phyloP scores from a whole-genome alignment of 108 stramenopile species.

The Nitzschia putrida region DNA sequence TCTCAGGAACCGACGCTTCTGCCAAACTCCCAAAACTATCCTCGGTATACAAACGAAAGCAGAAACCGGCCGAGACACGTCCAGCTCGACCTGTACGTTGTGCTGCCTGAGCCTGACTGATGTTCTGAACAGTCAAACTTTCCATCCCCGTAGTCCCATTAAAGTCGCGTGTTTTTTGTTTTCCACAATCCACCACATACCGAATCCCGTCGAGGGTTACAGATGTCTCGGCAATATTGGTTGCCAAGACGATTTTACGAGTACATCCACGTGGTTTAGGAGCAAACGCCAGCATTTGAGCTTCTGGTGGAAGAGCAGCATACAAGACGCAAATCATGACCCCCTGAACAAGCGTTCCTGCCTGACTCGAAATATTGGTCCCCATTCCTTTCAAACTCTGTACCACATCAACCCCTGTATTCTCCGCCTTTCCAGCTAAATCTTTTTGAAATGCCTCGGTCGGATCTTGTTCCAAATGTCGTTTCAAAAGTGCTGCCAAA shows the following conservation, averaged over 20 bases:
- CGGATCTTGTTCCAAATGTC: slow-evolving; percentile 65
- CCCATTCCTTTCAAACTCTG: slow-evolving; percentile 65
- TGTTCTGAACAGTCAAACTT: slow-evolving; percentile 61
- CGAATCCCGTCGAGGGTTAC: slow-evolving; percentile 93
- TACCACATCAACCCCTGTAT: slow-evolving; percentile 43
- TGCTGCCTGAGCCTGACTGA: slow-evolving; percentile 73
- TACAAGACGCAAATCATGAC: slow-evolving; percentile 80
- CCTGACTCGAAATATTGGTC: slow-evolving; percentile 57
- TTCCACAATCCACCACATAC: slow-evolving; percentile 94
- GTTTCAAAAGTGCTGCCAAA: slow-evolving; percentile 67
- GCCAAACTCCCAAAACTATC: slow-evolving; percentile 61
- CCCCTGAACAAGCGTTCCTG: slow-evolving; percentile 58
- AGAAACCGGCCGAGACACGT: slow-evolving; percentile 69
- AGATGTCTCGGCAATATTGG: slow-evolving; percentile 98
- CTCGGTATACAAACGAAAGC: slow-evolving; percentile 82
- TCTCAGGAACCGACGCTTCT: slow-evolving; percentile 83
- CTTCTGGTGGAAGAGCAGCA: slow-evolving; percentile 75
- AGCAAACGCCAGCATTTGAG: slow-evolving; percentile 73
- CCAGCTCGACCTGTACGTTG: slow-evolving; percentile 85
- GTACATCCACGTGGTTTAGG: slow-evolving; percentile 68
- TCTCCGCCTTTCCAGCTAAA: background rate
- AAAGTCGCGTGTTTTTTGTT: slow-evolving; percentile 75
- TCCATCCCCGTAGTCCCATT: slow-evolving; percentile 85
- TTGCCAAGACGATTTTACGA: slow-evolving; percentile 91
- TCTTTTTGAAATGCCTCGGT: slow-evolving; percentile 2